Evolutionary conservation across 257 asterid species (phyloP), one percentile per base, ranked within the genome.

Genomic region (Nicotiana paniculata): DNA sequence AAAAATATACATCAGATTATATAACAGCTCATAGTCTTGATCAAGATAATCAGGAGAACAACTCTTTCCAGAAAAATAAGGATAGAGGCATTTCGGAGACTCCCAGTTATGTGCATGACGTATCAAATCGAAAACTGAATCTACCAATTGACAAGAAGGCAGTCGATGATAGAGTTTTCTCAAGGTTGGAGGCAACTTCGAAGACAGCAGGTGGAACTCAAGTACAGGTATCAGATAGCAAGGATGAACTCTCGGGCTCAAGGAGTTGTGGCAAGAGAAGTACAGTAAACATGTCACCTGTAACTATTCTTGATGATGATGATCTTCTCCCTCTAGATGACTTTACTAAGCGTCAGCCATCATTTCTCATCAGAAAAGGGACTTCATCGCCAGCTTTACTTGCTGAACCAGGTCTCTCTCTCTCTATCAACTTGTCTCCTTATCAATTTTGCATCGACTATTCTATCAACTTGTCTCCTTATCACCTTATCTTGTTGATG

Each of bases 241-340:
- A 68, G 83, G 90, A 80, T 26, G 86, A 84, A 84, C 77, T 63
- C 30, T 82, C 86, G 35, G 84, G 85, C 85, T 81, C 85, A 62
- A 57, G 63, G 83, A 80, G 75, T 82, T 72, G 79, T 33, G 77
- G 72, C 79, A 86, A 53, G 57, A 39, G 58, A 81, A 80, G 61
- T 83, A 86, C 79, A 72, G 21, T 72, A 35, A 61, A 72, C 79
- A 78, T 72, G 32, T 68, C 68, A 79, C 79, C 82, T 53, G 72
- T 86, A 78, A 63, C 84, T 81, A 46, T 80, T 53, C 33, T 63
- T 78, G 82, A 59, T 69, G 74, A 46, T 2, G 95, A 92, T 81
- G 95, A 90, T 79, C 89, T 88, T 43, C 79, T 92, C 83, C 72
- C 82, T 86, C 89, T 85, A 81, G 94, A 84, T 59, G 86, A 88